A percentile compares a stretch with the other conserved stretches of the same genome.
phyloP scores from a whole-genome alignment of 2,329 filamentous ascomycete genomes.

The Phoma sp. region DNA sequence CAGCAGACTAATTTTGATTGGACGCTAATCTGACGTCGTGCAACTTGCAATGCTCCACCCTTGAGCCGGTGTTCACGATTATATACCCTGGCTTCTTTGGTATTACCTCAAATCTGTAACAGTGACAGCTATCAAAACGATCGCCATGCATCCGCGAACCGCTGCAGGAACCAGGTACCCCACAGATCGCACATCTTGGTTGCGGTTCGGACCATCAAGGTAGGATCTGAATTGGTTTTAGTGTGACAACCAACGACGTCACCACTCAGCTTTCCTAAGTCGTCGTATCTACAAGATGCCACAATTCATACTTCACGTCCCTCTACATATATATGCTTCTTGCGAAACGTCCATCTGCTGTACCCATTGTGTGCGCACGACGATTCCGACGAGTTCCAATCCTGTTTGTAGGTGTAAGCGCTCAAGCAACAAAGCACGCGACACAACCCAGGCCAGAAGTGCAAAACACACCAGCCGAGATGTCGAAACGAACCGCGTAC shows the following conservation, averaged over 20 bases:
- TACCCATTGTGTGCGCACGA: constrained; percentile 1
- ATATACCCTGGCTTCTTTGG: background rate
- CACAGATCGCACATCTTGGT: constrained; percentile 23
- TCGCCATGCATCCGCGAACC: constrained; percentile 18
- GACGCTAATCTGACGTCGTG: background rate
- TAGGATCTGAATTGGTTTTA: constrained; percentile 29
- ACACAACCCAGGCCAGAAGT: constrained; percentile 19
- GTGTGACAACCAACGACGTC: constrained; percentile 31
- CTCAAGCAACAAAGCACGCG: constrained; percentile 19
- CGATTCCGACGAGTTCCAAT: background rate
- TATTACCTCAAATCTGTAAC: constrained; percentile 2
- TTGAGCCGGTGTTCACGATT: background rate
- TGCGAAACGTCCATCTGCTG: constrained; percentile 6
- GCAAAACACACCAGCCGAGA: constrained; percentile 17
- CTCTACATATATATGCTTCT: constrained; percentile 20
- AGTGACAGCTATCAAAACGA: constrained; percentile 6
- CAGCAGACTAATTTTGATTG: background rate
- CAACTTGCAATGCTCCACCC: background rate
- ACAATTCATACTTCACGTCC: background rate
- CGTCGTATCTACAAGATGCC: background rate
- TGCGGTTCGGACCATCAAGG: constrained; percentile 28
- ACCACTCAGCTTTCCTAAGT: constrained; percentile 26
- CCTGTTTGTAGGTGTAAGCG: background rate
- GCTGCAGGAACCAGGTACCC: constrained; percentile 27
- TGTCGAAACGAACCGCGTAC: constrained; percentile 44